phyloP scores from a whole-genome alignment of 495 filamentous ascomycete species.

The Podospora tetraspora region DNA sequence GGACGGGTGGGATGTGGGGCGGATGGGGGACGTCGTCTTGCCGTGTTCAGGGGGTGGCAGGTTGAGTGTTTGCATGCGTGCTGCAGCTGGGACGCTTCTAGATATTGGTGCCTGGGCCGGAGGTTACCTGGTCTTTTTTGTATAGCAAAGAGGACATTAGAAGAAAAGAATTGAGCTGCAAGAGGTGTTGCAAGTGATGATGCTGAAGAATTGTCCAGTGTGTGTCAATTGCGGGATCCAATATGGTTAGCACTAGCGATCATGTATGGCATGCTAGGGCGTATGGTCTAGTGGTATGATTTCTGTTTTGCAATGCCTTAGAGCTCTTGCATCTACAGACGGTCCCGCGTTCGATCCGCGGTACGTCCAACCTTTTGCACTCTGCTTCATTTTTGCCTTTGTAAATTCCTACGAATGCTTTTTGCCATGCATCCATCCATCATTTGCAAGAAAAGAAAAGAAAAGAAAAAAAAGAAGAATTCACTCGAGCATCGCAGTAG shows the following conservation, averaged over 20 bases:
- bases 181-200: not conserved
- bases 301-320: slow-evolving; percentile 9
- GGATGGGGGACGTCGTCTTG: too few species aligned
- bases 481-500: too few species aligned
- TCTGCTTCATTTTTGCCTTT: not conserved
- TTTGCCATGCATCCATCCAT: not conserved
- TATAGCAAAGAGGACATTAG: not conserved
- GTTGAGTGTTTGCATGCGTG: too few species aligned
- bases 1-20: too few species aligned
- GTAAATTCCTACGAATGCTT: not conserved
- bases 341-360: slow-evolving; percentile 6
- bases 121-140: not conserved
- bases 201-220: not conserved
- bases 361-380: not conserved
- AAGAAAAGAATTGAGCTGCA: not conserved
- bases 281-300: slow-evolving; percentile 12
- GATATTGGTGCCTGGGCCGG: not conserved
- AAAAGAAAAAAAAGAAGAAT: too few species aligned
- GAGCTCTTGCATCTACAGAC: slow-evolving; percentile 3
- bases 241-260: not conserved
- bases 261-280: not conserved
- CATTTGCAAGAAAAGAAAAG: too few species aligned
- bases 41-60: not conserved
- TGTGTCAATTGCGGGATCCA: too few species aligned
- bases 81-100: too few species aligned